Evolutionary conservation across 2,329 filamentous ascomycete genomes (phyloP).

Genomic region (Geosmithia morbida): DNA sequence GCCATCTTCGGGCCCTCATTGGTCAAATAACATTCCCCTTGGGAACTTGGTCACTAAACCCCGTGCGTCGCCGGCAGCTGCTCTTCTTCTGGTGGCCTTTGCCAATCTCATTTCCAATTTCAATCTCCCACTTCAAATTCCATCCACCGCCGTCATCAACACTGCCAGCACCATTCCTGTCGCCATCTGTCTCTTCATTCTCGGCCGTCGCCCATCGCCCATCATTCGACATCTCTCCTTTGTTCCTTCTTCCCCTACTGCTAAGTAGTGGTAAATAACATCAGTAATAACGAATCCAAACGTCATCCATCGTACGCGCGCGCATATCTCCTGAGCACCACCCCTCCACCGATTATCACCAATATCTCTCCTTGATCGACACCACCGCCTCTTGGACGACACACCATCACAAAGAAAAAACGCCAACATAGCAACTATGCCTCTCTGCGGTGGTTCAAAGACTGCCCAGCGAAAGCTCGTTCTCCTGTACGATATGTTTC

Average conservation of each 20-base stretch:
- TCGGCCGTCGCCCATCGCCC: not conserved
- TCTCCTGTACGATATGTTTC: slow-evolving; percentile 52
- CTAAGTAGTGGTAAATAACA: too few species aligned
- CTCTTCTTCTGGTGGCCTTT: too few species aligned
- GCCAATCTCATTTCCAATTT: too few species aligned
- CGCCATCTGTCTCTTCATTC: not conserved
- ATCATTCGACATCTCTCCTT: not conserved
- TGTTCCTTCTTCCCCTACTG: not conserved
- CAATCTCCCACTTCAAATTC: too few species aligned
- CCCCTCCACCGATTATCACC: not conserved
- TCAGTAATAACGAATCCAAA: not conserved
- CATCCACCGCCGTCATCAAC: too few species aligned
- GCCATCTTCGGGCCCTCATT: too few species aligned
- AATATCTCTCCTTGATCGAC: not conserved
- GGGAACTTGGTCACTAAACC: too few species aligned
- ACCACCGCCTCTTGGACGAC: not conserved
- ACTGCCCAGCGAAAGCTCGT: slow-evolving; percentile 94
- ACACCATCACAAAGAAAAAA: not conserved
- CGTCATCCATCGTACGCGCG: not conserved
- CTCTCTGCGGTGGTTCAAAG: slow-evolving; percentile 56
- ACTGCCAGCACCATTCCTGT: too few species aligned
- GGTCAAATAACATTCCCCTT: too few species aligned
- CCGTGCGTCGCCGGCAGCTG: too few species aligned
- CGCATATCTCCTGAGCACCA: not conserved
- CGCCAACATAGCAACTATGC: too few species aligned